Evolutionary conservation across 306 rosid genomes (phyloP).

Genomic region (Malus fusca): DNA sequence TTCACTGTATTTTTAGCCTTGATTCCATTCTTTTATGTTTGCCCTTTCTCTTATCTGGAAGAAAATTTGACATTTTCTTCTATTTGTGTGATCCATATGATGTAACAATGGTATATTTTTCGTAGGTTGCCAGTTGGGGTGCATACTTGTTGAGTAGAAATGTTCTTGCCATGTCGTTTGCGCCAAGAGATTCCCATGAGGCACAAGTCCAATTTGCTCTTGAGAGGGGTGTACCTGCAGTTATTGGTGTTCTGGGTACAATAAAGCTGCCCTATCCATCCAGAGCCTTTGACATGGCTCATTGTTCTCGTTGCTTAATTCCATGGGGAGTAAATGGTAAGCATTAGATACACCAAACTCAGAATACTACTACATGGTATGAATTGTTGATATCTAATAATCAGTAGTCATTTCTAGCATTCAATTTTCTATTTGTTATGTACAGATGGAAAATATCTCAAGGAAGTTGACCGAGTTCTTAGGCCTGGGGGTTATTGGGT

Average conservation of each 20-base stretch:
- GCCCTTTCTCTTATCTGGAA: background rate
- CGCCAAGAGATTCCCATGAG: conserved; percentile 93
- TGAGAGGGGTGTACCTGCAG: conserved; percentile 93
- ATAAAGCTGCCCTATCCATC: conserved; percentile 86
- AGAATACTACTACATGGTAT: background rate
- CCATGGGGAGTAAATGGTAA: conserved; percentile 92
- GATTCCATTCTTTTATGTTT: background rate
- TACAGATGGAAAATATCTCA: conserved; percentile 77
- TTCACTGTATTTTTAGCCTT: background rate
- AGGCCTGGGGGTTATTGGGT: conserved; percentile 99
- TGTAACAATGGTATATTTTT: conserved; percentile 8
- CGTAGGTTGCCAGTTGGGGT: conserved; percentile 97
- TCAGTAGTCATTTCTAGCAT: background rate
- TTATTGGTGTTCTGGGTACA: conserved; percentile 87
- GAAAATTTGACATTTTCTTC: background rate
- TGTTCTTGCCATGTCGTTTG: conserved; percentile 93
- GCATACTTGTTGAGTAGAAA: conserved; percentile 89
- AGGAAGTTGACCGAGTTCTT: conserved; percentile 93
- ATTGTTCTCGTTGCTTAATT: conserved; percentile 95
- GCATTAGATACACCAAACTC: conserved; percentile 12
- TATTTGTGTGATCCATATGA: background rate
- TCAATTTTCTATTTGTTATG: background rate
- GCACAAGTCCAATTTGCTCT: conserved; percentile 99
- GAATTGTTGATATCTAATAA: background rate
- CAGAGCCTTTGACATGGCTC: conserved; percentile 96